These are phyloP conservation scores for Lasiodiplodia hormozganensis DNA, from an alignment of 2,329 filamentous ascomycete genomes.

Conservation along the genomic window DNA sequence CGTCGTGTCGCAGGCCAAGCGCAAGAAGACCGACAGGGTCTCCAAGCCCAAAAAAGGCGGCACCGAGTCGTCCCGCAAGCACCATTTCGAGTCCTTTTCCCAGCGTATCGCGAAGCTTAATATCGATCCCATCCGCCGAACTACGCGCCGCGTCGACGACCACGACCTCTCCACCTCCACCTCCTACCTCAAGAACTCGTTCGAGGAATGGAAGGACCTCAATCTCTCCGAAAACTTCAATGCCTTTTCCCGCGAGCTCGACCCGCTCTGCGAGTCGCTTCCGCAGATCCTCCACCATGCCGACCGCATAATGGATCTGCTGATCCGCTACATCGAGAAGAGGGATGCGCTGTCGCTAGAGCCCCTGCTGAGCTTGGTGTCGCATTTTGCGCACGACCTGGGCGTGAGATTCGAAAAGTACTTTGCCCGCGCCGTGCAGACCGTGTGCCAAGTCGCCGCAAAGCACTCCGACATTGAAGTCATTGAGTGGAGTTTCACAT, in stretches of 20 bases:
- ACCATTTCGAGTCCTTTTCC: conserved; percentile 91
- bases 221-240: conserved; percentile 86
- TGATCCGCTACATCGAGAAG: conserved; percentile 77
- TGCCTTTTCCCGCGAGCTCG: conserved; percentile 75
- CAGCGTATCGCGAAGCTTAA: conserved; percentile 89
- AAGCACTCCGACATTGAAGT: conserved; percentile 81
- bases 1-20: conserved; percentile 49
- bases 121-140: conserved; percentile 90
- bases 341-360: conserved; percentile 83
- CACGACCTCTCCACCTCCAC: conserved; percentile 76
- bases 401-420: conserved; percentile 87
- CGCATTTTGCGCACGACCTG: conserved; percentile 93
- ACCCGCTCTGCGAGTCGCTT: conserved; percentile 84
- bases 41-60: conserved; percentile 70
- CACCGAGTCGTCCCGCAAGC: conserved; percentile 79
- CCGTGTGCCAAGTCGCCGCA: conserved; percentile 80
- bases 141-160: conserved; percentile 83
- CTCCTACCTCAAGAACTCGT: conserved; percentile 84
- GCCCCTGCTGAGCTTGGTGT: conserved; percentile 84
- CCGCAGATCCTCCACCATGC: conserved; percentile 92
- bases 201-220: conserved; percentile 90
- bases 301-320: conserved; percentile 78
- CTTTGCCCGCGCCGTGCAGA: conserved; percentile 75
- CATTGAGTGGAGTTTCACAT: conserved; percentile 97
- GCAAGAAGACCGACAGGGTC: conserved; percentile 60